Evolutionary conservation across 2,329 filamentous ascomycete species (phyloP), one percentile per base, ranked within the genome.

Genomic region (Cytospora schulzeri): DNA sequence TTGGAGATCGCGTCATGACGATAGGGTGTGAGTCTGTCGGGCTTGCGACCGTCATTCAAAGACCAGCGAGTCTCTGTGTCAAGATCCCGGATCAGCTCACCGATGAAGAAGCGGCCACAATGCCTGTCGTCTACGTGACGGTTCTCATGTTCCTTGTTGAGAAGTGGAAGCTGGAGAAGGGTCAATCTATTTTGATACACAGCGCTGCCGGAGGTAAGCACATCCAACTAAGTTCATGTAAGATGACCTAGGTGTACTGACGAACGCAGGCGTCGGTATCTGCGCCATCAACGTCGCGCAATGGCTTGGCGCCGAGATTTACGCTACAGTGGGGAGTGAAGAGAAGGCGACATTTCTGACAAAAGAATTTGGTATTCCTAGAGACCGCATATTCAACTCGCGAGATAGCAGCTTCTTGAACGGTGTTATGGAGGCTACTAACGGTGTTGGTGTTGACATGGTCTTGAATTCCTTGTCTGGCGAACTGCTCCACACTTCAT

Each of bases 251-350:
- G 29, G 29, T 29, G 8, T 29, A 29, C 29, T 29, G 29, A 29
- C 29, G 8, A 29, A 29, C 8, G 29, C 29, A 29, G 71, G 69
- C 15, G 68, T 74, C 6, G 72, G 72, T 70, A 9, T 68, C 70
- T 1, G 67, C 69, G 0, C 29, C 29, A 29, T 29, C 29, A 29
- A 4, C 4, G 33, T 0, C n/a, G 64, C 66, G 2, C 50, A 60
- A 29, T 60, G 69, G 50, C 29, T 66, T 54, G 66, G 61, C 12
- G 65, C 69, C 4, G 60, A 71, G 22, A 69, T 78, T 1, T 77
- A 73, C 51, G 69, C 67, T 3, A 77, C 76, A 0, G 75, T 74
- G 22, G 68, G 71, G 8, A 70, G 68, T 7, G 57, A 70, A 0
- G 69, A 69, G 19, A 75, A 75, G 62, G 67, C 68, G 4, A 26